Evolutionary conservation across 2,329 filamentous ascomycete species (phyloP).

Genomic region (Huntiella abstrusa): DNA sequence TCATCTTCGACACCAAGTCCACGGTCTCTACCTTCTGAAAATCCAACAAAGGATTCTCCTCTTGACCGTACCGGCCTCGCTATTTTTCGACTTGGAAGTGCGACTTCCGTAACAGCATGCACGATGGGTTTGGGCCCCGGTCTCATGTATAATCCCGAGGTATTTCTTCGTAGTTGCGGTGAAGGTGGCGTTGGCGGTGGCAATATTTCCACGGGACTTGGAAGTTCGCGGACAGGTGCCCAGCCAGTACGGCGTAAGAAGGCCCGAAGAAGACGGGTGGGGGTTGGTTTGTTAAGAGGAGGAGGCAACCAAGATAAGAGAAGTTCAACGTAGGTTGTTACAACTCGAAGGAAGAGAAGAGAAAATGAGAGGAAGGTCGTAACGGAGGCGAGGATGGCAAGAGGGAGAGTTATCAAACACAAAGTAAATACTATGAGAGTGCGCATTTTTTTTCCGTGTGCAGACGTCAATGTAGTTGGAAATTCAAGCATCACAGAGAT

Average conservation of each 20-base stretch:
- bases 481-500: too few relatives aligned
- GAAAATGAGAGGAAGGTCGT: conserved; percentile 44
- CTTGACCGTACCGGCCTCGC: not conserved
- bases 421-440: conserved; percentile 42
- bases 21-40: conserved; percentile 10
- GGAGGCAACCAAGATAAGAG: conserved; percentile 37
- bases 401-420: conserved; percentile 41
- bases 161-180: not conserved
- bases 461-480: too few relatives aligned
- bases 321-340: conserved; percentile 45
- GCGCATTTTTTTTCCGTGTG: conserved; percentile 17
- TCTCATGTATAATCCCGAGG: not conserved
- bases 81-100: not conserved
- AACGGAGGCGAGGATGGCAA: conserved; percentile 42
- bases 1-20: conserved; percentile 7
- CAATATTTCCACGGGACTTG: not conserved
- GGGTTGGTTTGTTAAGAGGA: conserved; percentile 18
- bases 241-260: conserved; percentile 9
- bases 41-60: conserved; percentile 9
- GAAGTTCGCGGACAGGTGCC: conserved; percentile 2
- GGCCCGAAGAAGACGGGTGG: not conserved
- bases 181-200: not conserved
- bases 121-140: not conserved
- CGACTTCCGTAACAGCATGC: not conserved
- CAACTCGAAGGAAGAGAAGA: conserved; percentile 39